These are phyloP conservation scores for Potentilla sterilis DNA, from an alignment of 306 rosid species.

Conservation along the genomic window DNA sequence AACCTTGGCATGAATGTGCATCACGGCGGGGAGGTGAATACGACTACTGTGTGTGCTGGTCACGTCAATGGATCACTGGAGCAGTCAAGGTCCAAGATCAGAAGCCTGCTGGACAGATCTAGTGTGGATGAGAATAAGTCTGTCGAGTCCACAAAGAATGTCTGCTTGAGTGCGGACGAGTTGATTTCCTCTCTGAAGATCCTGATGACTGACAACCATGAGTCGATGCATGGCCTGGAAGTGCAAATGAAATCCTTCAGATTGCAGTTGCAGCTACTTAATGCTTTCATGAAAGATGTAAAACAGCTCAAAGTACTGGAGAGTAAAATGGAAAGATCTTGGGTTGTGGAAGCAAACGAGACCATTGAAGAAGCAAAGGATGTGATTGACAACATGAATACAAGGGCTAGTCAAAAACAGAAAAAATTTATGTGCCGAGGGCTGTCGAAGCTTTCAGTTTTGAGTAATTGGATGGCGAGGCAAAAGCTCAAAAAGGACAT, in stretches of 20 bases:
- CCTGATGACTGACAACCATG: background rate
- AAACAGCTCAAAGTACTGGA: background rate
- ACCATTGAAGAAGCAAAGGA: background rate
- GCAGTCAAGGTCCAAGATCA: background rate
- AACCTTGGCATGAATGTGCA: no score
- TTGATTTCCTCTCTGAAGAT: background rate
- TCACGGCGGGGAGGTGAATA: no score
- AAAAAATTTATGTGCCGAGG: no score
- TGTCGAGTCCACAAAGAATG: background rate
- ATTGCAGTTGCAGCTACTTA: background rate
- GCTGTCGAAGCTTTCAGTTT: background rate
- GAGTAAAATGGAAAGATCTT: background rate
- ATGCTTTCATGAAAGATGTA: constrained; percentile 11
- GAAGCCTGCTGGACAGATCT: constrained; percentile 1
- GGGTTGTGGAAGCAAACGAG: background rate
- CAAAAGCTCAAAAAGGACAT: background rate
- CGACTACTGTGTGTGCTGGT: no score
- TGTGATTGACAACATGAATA: no score
- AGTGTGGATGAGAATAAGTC: background rate
- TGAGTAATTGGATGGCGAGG: background rate
- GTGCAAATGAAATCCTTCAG: background rate
- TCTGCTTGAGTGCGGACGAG: no score
- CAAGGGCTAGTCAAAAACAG: no score
- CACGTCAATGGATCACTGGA: background rate
- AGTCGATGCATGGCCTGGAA: no score